Base-by-base conservation (phyloP, 106 monocot species). In the Ottelia alismoides region DNA sequence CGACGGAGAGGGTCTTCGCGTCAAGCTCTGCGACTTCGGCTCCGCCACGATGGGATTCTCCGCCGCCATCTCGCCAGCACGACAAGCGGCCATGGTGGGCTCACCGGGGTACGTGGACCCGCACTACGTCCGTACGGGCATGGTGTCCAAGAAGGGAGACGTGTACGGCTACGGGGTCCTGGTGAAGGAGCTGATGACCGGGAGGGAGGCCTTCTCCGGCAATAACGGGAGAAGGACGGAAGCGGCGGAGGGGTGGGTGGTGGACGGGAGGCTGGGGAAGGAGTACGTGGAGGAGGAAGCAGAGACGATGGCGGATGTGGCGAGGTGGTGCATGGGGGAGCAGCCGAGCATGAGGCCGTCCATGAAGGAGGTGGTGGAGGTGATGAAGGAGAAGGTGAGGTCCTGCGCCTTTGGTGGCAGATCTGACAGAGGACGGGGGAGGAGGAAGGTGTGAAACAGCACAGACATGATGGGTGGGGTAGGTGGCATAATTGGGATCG, bases 131-230 rank as follows among this genome's bases (percentile, higher is more conserved):
- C 32, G 63, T 18, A 66, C 53, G 26, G 66, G 44, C 28, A 27
- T 72, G 7, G 47, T 77, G 75, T 77, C 80, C 7, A 81, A 87
- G 72, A 75, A 78, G 82, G 78, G 56, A 63, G 82, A 87, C 56
- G 87, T 82, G 56, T 87, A 87, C 57, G 73, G 87, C 75, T 87
- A 82, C 57, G 87, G 87, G 3, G 78, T 87, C 53, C 55, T 87
- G 49, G 18, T 82, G 28, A 54, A 78, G 18, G 87, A 87, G 69
- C 49, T 87, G 51, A 40, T 63, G 25, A 52, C 63, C n/a, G 63
- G 63, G 40, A 19, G 16, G 25, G 52, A 63, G 40, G 52, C 63
- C 24, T 63, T 63, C 52, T 18, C 22, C 31, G 24, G 19, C 27
- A 47, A 53, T 22, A 26, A 1, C 17, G 52, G 40, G 35, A 43